These are phyloP conservation scores for Naematelia aurantialba DNA, from an alignment of 768 basidiomycete genomes.

Conservation along the genomic window DNA sequence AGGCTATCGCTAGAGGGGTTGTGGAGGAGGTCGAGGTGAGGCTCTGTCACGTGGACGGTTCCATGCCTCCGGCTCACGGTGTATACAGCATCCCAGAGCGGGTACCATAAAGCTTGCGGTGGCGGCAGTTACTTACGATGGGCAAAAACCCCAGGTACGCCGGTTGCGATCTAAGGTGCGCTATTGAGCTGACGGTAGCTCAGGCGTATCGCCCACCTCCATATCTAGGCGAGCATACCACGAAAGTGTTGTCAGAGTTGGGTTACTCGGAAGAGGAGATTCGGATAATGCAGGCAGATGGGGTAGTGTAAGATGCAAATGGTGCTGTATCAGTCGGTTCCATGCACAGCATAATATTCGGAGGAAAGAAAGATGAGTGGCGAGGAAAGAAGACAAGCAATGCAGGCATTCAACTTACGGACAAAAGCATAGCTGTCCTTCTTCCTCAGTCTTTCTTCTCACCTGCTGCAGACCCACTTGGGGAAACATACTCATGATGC, in stretches of 20 bases:
- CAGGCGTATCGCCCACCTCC: constrained; percentile 64
- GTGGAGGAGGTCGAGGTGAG: constrained; percentile 74
- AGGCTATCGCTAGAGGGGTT: constrained; percentile 71
- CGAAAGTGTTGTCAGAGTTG: constrained; percentile 58
- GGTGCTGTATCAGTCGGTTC: no score
- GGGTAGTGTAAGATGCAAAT: neutral
- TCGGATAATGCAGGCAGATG: constrained; percentile 50
- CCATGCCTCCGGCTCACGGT: neutral
- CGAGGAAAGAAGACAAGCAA: neutral
- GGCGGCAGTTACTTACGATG: constrained; percentile 77
- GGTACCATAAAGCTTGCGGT: constrained; percentile 75
- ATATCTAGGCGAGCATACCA: constrained; percentile 80
- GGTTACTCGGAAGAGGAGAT: constrained; percentile 55
- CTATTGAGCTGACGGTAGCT: neutral
- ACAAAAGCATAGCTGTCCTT: neutral
- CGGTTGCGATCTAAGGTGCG: neutral
- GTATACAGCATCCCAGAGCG: constrained; percentile 62
- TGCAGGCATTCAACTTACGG: neutral
- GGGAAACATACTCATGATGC: neutral
- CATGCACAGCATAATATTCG: neutral
- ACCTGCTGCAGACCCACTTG: no score
- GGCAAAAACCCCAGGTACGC: constrained; percentile 54
- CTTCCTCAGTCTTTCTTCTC: no score
- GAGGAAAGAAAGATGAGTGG: neutral
- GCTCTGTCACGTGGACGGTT: constrained; percentile 6